These are phyloP conservation scores for Penicillium macrosclerotiorum DNA, from an alignment of 495 filamentous ascomycete species.

Conservation along the genomic window DNA sequence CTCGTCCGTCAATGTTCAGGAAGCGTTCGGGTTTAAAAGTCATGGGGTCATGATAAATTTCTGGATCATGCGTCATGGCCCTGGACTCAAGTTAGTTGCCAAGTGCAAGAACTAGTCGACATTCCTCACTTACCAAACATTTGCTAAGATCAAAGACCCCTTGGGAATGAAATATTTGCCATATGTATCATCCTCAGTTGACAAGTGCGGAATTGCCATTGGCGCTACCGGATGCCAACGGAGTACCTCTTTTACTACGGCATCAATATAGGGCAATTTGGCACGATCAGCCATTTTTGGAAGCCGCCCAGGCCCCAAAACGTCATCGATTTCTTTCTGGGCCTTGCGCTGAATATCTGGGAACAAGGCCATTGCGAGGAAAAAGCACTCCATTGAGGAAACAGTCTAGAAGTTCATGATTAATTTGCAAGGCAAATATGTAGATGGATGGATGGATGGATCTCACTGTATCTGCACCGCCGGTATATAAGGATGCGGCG, in stretches of 20 bases:
- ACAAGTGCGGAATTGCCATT: slow-evolving; percentile 53
- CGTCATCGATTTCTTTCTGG: slow-evolving; percentile 52
- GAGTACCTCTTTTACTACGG: slow-evolving; percentile 42
- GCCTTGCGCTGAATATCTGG: slow-evolving; percentile 47
- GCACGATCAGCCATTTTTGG: slow-evolving; percentile 32
- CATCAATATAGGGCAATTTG: slow-evolving; percentile 43
- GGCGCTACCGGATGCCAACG: slow-evolving; percentile 47
- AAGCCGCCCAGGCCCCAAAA: slow-evolving; percentile 33
- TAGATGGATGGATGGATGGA: background rate
- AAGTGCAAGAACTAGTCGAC: background rate
- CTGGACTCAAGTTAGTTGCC: slow-evolving; percentile 1
- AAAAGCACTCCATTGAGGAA: slow-evolving; percentile 23
- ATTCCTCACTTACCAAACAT: slow-evolving; percentile 32
- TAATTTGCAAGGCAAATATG: background rate
- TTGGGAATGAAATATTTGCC: slow-evolving; percentile 46
- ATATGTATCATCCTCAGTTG: slow-evolving; percentile 48
- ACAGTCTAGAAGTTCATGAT: slow-evolving; percentile 19
- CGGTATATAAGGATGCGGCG: slow-evolving; percentile 51
- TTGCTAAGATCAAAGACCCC: slow-evolving; percentile 35
- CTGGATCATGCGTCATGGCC: slow-evolving; percentile 29
- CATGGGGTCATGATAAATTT: slow-evolving; percentile 25
- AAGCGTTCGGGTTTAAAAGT: slow-evolving; percentile 41
- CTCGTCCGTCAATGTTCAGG: slow-evolving; percentile 12
- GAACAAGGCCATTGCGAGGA: slow-evolving; percentile 40
- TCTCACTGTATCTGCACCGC: slow-evolving; percentile 52